Conservation (phyloP, 495 filamentous ascomycete genomes). For the Xylaria scruposa region DNA sequence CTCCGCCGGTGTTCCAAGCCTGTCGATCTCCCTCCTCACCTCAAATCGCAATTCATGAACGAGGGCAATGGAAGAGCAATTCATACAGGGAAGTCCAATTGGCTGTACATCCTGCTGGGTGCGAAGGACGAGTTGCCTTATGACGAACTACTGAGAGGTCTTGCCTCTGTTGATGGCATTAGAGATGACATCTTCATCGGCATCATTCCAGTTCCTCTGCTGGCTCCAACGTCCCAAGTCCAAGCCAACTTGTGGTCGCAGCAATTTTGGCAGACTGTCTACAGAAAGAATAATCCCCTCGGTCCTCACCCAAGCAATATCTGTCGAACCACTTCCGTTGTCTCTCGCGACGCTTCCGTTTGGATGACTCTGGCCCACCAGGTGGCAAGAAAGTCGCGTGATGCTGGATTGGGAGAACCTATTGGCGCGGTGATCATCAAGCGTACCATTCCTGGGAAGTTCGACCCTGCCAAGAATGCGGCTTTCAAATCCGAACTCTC, state of each 20-base stretch:
- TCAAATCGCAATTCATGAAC: conserved; percentile 55
- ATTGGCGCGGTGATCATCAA: conserved; percentile 88
- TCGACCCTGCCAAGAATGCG: conserved; percentile 45
- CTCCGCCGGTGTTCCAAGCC: conserved; percentile 81
- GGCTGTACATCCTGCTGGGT: conserved; percentile 57
- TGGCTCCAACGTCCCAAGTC: conserved; percentile 73
- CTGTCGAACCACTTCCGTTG: conserved; percentile 60
- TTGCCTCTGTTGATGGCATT: conserved; percentile 46
- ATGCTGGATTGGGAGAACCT: conserved; percentile 65
- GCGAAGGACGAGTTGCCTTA: conserved; percentile 47
- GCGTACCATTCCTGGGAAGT: conserved; percentile 42
- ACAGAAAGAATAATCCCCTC: conserved; percentile 81
- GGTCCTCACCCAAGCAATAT: conserved; percentile 72
- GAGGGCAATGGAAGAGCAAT: conserved; percentile 51
- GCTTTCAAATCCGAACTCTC: conserved; percentile 30
- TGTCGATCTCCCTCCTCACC: conserved; percentile 66
- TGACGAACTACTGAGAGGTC: conserved; percentile 45
- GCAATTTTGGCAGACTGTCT: conserved; percentile 85
- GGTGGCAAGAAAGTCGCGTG: conserved; percentile 63
- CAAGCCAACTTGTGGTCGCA: conserved; percentile 80
- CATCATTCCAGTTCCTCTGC: conserved; percentile 69
- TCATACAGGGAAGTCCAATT: conserved; percentile 54
- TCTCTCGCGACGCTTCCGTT: conserved; percentile 59
- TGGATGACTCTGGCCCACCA: conserved; percentile 74
- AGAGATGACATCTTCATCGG: conserved; percentile 56